Evolutionary conservation across 2,329 filamentous ascomycete species (phyloP), one percentile per base, ranked within the genome.

Genomic region (Paradendryphiella salina): DNA sequence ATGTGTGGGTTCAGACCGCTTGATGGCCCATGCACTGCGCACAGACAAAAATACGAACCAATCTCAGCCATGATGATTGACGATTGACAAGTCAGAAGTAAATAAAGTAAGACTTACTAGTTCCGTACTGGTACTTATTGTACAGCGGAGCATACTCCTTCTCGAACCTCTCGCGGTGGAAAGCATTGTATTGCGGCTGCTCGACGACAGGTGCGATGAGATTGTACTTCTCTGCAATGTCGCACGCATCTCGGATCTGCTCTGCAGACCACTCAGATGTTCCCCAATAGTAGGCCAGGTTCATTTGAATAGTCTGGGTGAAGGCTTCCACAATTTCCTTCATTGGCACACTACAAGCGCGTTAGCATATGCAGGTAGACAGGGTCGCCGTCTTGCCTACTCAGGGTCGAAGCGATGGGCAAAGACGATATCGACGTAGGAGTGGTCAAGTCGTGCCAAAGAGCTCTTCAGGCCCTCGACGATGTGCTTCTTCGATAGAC

Each of bases 391-490:
- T 18, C 2, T 17, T 36, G 6, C 65, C 14, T 65, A 74, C 72
- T 72, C 73, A 38, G 75, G 72, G 51, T 86, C 84, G 13, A 81
- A 80, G 20, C 83, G 77, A 69, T 86, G 84, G 3, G 84, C 83
- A 46, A 85, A 82, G 31, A 86, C 79, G 36, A 86, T 75, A 66
- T 86, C 84, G 46, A 86, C 84, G 63, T 89, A 89, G n/a, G 81
- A 80, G 46, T 82, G 78, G 63, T 85, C 78, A 42, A 88, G 76
- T 21, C 85, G 77, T 58, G 77, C 73, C n/a, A 85, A 71, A 1
- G 77, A 82, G 66, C 75, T 76, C 73, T 84, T 82, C 45, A 84
- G 72, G 26, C 82, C 83, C 71, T 86, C 78, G n/a, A 80, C 72
- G 41, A 80, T 76, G 68, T 80, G 78, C 73, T 80, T 79, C 66